Evolutionary conservation across 129 eudicot species (phyloP).

Genomic region (Heracleum sosnowskyi): DNA sequence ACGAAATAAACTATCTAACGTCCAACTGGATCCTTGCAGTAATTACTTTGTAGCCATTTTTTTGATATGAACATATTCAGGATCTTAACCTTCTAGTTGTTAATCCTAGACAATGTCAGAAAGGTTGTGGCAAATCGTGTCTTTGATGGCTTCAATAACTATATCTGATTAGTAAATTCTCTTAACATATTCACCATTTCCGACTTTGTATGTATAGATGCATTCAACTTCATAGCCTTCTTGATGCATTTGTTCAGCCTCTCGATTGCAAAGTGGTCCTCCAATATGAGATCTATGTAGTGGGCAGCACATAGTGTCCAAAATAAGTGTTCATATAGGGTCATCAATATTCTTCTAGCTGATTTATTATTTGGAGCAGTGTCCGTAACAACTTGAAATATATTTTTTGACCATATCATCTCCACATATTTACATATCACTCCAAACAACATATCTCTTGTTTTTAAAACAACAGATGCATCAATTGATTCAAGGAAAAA

Average conservation of each 20-base stretch:
- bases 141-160: background rate
- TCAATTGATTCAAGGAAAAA: background rate
- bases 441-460: background rate
- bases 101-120: background rate
- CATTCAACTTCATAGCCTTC: background rate
- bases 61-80: slow-evolving; percentile 18
- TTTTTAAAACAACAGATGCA: background rate
- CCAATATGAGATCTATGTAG: background rate
- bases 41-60: background rate
- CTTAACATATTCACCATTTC: background rate
- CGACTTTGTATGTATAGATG: background rate
- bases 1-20: background rate
- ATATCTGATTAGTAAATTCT: too few species aligned
- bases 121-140: background rate
- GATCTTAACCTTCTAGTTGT: background rate
- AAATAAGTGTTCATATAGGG: background rate
- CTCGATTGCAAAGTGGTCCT: background rate
- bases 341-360: background rate
- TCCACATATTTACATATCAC: background rate
- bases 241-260: background rate
- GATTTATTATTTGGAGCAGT: background rate
- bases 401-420: background rate
- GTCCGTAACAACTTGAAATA: background rate
- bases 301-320: background rate
- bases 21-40: background rate